A percentile compares a stretch with the other conserved stretches of the same genome.
Evolutionary conservation across 1,139 yeast species (phyloP).

Genomic region (Suhomyces wounanorum): DNA sequence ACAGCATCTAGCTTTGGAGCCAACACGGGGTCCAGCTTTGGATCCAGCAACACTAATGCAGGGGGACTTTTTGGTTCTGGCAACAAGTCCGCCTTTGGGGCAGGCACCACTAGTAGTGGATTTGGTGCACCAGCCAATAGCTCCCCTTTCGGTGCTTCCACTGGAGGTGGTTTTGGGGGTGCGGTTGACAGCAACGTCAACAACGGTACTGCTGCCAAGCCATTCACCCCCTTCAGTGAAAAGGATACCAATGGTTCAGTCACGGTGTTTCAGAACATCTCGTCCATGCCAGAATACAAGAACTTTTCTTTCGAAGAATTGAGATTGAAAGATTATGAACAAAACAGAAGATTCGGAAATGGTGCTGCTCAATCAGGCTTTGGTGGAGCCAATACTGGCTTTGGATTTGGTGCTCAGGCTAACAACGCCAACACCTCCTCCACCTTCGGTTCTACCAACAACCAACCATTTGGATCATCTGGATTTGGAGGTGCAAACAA

Average conservation of each 20-base stretch:
- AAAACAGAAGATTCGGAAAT: conserved; percentile 64
- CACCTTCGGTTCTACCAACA: conserved; percentile 25
- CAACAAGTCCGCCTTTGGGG: conserved; percentile 27
- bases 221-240: conserved; percentile 66
- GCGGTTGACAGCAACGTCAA: conserved; percentile 39
- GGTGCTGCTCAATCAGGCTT: conserved; percentile 16
- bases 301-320: conserved; percentile 84
- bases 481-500: conserved; percentile 21
- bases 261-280: conserved; percentile 69
- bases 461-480: conserved; percentile 18
- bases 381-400: conserved; percentile 18
- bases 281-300: conserved; percentile 88
- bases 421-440: conserved; percentile 21
- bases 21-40: conserved; percentile 22
- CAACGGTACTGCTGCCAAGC: conserved; percentile 74
- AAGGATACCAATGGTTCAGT: conserved; percentile 67
- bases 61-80: conserved; percentile 28
- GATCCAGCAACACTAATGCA: conserved; percentile 16
- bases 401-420: conserved; percentile 28
- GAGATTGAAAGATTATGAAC: conserved; percentile 84
- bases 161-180: conserved; percentile 32
- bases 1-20: conserved; percentile 22
- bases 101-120: conserved; percentile 14
- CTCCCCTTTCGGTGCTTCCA: conserved; percentile 31
- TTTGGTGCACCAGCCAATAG: conserved; percentile 23